phyloP scores from a whole-genome alignment of 257 asterid species.

The Salvia miltiorrhiza region DNA sequence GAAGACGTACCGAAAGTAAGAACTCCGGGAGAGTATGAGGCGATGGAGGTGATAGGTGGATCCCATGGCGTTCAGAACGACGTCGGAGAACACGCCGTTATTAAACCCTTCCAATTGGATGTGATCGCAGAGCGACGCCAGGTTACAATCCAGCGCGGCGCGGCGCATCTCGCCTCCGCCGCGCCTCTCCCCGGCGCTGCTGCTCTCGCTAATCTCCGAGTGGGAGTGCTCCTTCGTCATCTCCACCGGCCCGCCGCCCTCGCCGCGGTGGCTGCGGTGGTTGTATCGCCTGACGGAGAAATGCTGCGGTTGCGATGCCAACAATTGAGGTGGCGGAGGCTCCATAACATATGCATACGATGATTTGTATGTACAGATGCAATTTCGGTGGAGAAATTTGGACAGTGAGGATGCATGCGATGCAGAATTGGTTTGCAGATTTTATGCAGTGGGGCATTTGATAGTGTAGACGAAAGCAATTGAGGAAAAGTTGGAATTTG shows the following conservation, averaged over 20 bases:
- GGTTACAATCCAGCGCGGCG: constrained; percentile 67
- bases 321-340: constrained; percentile 30
- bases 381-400: background rate
- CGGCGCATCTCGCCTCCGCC: constrained; percentile 42
- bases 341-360: constrained; percentile 33
- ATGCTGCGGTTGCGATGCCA: constrained; percentile 29
- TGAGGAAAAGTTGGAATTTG: background rate
- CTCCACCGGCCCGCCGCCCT: constrained; percentile 63
- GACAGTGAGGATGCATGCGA: constrained; percentile 17
- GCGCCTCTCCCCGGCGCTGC: constrained; percentile 42
- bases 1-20: constrained; percentile 69
- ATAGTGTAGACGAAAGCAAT: background rate
- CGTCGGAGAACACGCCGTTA: constrained; percentile 82
- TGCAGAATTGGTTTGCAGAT: constrained; percentile 2
- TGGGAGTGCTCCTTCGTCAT: constrained; percentile 56
- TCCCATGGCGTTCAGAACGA: constrained; percentile 76
- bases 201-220: constrained; percentile 37
- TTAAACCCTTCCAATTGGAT: constrained; percentile 86
- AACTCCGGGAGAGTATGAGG: constrained; percentile 87
- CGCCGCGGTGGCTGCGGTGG: constrained; percentile 45
- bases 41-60: constrained; percentile 87
- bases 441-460: constrained; percentile 13
- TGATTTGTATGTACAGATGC: constrained; percentile 2
- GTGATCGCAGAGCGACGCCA: constrained; percentile 88
- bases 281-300: constrained; percentile 24